A percentile compares a stretch with the other conserved stretches of the same genome.
Evolutionary conservation across 2,329 filamentous ascomycete species (phyloP).

Genomic region (Alternaria ventricosa): DNA sequence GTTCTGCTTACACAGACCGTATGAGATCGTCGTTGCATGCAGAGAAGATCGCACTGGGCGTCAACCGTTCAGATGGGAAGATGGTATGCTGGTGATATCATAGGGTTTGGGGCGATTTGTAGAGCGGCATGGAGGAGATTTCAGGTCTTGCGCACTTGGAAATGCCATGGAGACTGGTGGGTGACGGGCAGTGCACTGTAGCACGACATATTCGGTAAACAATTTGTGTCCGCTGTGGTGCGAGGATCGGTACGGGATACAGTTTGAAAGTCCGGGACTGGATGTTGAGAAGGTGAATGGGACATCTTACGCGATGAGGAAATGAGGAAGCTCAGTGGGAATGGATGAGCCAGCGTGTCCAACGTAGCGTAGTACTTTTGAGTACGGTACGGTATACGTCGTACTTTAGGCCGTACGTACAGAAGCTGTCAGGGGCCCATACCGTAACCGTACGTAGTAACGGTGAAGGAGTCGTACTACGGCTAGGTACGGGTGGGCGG

Average conservation of each 20-base stretch:
- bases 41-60: neutral
- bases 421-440: too few species aligned
- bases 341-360: neutral
- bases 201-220: neutral
- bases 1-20: slow-evolving; percentile 1
- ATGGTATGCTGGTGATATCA: neutral
- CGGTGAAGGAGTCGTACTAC: too few species aligned
- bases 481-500: too few species aligned
- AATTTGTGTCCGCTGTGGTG: neutral
- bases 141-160: neutral
- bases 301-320: too few species aligned
- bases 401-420: too few species aligned
- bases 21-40: neutral
- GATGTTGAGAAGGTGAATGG: neutral
- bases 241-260: neutral
- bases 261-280: neutral
- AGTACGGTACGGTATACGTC: too few species aligned
- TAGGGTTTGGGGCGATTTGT: neutral
- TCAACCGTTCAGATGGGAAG: neutral
- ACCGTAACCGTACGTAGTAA: too few species aligned
- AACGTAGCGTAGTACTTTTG: too few species aligned
- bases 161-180: neutral
- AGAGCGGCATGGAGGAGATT: neutral
- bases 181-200: neutral
- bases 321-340: neutral